Evolutionary conservation across 495 filamentous ascomycete species (phyloP), one percentile per base, ranked within the genome.

Genomic region (Aspergillus biplanus): DNA sequence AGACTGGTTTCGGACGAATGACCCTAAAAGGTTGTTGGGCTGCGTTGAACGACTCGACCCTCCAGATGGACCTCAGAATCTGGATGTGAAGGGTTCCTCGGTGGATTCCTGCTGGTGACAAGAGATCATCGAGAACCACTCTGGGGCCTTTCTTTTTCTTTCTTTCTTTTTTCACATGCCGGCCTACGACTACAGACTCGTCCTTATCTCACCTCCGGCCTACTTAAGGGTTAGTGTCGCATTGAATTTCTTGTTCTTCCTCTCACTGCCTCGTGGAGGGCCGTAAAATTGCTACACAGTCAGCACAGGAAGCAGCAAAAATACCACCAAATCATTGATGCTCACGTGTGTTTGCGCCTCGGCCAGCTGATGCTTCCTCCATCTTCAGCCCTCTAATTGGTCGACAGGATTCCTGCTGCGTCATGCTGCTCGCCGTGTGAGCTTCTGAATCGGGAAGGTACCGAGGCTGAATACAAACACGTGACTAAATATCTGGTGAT

Each of bases 381-480:
- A 33, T 59, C 56, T 13, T 1, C 13, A 27, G 5, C n/a, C 6
- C 33, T 34, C 37, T 64, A 33, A 69, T 69, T 69, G 67, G 67
- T 33, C 27, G 2, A 53, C 3, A 8, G 13, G 6, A 11, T n/a
- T 54, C 5, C 33, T 39, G 27, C 56, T 69, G 73, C 71, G 73
- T 78, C 73, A 75, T 73, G 48, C 52, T 53, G 18, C 8, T 13
- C 1, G 2, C 37, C 18, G 32, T 18, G 16, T 21, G 33, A 27
- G 42, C 42, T 42, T 5, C 61, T 54, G 3, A 16, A 58, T 61
- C 32, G 4, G 64, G 69, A 55, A 74, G 59, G 48, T 73, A 66
- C 76, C 76, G 76, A 79, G 76, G 76, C 52, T 65, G 2, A 35
- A 4, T 0, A 0, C 12, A 5, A 1, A 5, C 56, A 65, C 57